Evolutionary conservation across 345 rosid species (phyloP), one percentile per base, ranked within the genome.

Genomic region (Eucalyptus caleyi): DNA sequence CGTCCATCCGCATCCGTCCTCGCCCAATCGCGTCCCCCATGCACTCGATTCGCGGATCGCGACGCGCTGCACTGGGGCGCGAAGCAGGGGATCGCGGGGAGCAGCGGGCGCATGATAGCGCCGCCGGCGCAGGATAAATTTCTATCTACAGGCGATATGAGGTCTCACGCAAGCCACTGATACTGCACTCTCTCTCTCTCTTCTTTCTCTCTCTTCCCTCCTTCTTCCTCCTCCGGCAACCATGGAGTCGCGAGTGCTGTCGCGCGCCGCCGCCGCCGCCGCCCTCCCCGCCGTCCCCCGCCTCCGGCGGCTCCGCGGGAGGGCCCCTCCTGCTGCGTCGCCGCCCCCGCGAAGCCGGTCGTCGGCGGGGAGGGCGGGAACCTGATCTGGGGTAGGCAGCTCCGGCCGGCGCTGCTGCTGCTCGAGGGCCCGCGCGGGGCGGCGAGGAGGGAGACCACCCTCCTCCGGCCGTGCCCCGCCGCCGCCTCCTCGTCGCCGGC

Each of bases 161-260:
- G 83, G 47, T 7, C 83, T 21, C 83, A 44, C 83, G 83, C 30
- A 3, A 77, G 83, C 83, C 47, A 77, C 47, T 40, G 85, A 18
- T 49, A n/a, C 27, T 60, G 85, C 80, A n/a, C 54, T 87, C 69
- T 30, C 65, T 32, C 86, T 50, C 89, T 24, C 89, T 91, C 89
- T 88, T 87, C 90, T 87, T 26, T 88, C 77, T 69, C 90, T 27
- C 59, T 53, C 26, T 21, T 53, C 59, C 26, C 59, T 53, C 11
- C 26, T 53, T 2, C 59, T 24, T 21, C 59, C 59, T 53, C 59
- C 59, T 53, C 59, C 59, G 59, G 59, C 59, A 85, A 92, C 37
- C 69, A 96, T 97, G 99, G 99, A 97, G 91, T 96, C 98, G 92
- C 96, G 97, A 93, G 94, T 96, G 89, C 89, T 97, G 56, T 93